A percentile compares a stretch with the other conserved stretches of the same genome.
Conservation (phyloP, 345 rosid species). For the Hypericum androsaemum region DNA sequence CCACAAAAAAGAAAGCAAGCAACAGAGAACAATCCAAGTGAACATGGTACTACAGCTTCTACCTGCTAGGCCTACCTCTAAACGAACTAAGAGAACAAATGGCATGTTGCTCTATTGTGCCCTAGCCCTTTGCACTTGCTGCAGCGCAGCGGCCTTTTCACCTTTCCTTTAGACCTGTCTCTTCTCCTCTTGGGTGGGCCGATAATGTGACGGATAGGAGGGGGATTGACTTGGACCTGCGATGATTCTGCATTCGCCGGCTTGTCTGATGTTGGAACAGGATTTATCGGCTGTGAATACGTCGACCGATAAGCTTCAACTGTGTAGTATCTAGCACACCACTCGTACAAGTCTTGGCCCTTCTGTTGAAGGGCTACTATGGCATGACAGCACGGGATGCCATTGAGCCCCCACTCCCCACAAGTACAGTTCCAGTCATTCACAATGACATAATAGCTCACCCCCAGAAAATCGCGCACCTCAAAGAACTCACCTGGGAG, state of each 20-base stretch:
- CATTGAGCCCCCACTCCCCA: conserved; percentile 18
- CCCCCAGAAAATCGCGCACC: conserved; percentile 12
- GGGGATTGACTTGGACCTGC: conserved; percentile 12
- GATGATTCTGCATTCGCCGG: conserved; percentile 9
- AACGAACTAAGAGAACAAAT: conserved; percentile 13
- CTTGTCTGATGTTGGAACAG: conserved; percentile 15
- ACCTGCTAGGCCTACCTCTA: no score
- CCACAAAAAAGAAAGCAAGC: no score
- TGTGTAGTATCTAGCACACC: conserved; percentile 17
- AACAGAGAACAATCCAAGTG: no score
- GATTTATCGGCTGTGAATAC: conserved; percentile 18
- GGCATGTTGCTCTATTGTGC: conserved; percentile 21
- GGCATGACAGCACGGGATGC: conserved; percentile 19
- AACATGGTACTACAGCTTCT: no score
- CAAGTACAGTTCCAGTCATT: conserved; percentile 18
- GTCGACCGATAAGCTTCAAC: conserved; percentile 13
- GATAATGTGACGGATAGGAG: conserved; percentile 10
- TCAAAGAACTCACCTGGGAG: not conserved
- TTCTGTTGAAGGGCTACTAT: conserved; percentile 17
- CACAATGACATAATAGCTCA: conserved; percentile 5
- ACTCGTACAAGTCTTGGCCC: conserved; percentile 13
- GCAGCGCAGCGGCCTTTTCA: conserved; percentile 23
- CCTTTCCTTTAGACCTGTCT: conserved; percentile 12
- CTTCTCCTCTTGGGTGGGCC: conserved; percentile 24
- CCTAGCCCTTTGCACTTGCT: conserved; percentile 25